A percentile compares a stretch with the other conserved stretches of the same genome.
phyloP scores from a whole-genome alignment of 768 basidiomycete genomes.

The Trametes meyenii region DNA sequence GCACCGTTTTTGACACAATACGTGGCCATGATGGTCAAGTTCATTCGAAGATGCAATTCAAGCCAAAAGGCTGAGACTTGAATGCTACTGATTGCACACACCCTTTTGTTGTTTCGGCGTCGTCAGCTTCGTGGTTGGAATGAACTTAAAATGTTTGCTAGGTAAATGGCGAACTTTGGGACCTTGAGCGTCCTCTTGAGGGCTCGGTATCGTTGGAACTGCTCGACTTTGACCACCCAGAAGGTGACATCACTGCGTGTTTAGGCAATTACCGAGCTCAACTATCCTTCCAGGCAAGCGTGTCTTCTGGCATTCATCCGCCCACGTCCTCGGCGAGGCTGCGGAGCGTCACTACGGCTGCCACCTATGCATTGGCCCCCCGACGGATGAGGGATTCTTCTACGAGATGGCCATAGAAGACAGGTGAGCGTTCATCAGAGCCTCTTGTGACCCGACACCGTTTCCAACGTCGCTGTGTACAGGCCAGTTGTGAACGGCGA shows the following conservation, averaged over 20 bases:
- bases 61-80: too few relatives aligned
- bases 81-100: too few relatives aligned
- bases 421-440: constrained; percentile 45
- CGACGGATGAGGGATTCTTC: constrained; percentile 98
- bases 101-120: too few relatives aligned
- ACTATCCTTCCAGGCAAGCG: constrained; percentile 63
- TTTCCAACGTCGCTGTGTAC: neutral
- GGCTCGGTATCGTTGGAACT: constrained; percentile 77
- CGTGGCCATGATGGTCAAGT: too few relatives aligned
- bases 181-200: constrained; percentile 94
- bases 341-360: constrained; percentile 96
- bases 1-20: too few relatives aligned
- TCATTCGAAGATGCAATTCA: too few relatives aligned
- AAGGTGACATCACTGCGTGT: constrained; percentile 52
- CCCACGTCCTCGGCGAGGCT: constrained; percentile 96
- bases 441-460: too few relatives aligned
- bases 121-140: too few relatives aligned
- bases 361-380: constrained; percentile 95
- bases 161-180: constrained; percentile 91
- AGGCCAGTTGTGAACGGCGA: constrained; percentile 82
- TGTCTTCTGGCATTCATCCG: constrained; percentile 99
- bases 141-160: constrained; percentile 31
- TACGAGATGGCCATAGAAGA: constrained; percentile 96
- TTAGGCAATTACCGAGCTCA: neutral
- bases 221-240: constrained; percentile 90